Conservation (phyloP, 2,329 filamentous ascomycete genomes). For the Ustilaginoidea virens region DNA sequence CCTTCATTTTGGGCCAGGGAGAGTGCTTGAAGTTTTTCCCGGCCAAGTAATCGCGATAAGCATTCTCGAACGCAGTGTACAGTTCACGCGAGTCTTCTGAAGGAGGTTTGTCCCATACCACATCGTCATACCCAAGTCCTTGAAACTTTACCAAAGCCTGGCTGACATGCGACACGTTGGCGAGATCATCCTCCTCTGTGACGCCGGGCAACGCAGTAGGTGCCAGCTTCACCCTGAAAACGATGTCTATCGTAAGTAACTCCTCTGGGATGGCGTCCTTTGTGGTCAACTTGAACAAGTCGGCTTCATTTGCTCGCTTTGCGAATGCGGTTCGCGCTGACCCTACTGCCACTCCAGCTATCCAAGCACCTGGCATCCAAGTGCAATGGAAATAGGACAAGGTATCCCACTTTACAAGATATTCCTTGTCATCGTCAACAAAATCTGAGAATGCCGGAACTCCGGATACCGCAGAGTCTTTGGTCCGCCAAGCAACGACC, state of each 20-base stretch:
- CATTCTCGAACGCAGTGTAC: conserved; percentile 66
- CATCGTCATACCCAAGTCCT: conserved; percentile 78
- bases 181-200: conserved; percentile 54
- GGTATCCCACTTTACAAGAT: conserved; percentile 75
- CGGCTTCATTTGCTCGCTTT: conserved; percentile 48
- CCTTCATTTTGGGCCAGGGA: conserved; percentile 42
- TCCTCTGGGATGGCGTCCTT: conserved; percentile 80
- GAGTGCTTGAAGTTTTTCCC: conserved; percentile 54
- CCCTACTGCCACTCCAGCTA: conserved; percentile 52
- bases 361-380: conserved; percentile 86
- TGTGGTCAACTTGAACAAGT: conserved; percentile 46
- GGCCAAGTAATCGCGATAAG: conserved; percentile 74
- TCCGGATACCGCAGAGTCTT: conserved; percentile 28
- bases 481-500: conserved; percentile 70
- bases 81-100: conserved; percentile 43
- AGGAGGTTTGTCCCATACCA: conserved; percentile 79
- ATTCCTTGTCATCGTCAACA: conserved; percentile 60
- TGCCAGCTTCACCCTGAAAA: conserved; percentile 59
- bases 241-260: conserved; percentile 70
- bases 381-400: conserved; percentile 67
- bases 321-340: conserved; percentile 61
- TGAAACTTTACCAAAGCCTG: conserved; percentile 80
- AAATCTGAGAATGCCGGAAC: conserved; percentile 27
- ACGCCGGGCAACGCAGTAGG: conserved; percentile 30
- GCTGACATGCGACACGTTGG: conserved; percentile 55